phyloP scores from a whole-genome alignment of 2,329 filamentous ascomycete genomes.

The Akanthomyces muscarius region DNA sequence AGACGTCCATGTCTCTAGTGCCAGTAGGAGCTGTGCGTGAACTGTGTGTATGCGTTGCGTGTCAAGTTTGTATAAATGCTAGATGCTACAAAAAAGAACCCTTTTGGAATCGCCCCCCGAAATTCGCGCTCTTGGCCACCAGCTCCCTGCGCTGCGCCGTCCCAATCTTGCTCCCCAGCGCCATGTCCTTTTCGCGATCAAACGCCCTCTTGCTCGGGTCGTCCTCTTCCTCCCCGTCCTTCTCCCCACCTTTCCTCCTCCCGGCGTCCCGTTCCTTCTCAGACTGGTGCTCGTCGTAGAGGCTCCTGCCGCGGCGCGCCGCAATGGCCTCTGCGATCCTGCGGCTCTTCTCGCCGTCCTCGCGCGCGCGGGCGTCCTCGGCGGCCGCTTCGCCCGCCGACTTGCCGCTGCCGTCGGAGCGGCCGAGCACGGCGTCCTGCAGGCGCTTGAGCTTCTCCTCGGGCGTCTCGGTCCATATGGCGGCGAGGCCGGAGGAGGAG shows the following conservation, averaged over 20 bases:
- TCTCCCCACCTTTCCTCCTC: conserved; percentile 28
- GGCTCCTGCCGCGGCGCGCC: conserved; percentile 51
- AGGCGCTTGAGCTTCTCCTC: conserved; percentile 80
- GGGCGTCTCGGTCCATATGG: conserved; percentile 87
- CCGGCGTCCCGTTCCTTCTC: conserved; percentile 24
- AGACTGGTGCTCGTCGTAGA: conserved; percentile 56
- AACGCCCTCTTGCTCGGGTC: conserved; percentile 88
- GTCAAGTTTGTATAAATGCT: not conserved
- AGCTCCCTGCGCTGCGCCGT: conserved; percentile 72
- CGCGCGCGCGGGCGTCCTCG: conserved; percentile 42
- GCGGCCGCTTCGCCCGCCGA: conserved; percentile 36
- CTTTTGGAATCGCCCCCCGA: conserved; percentile 75
- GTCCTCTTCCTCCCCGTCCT: conserved; percentile 63
- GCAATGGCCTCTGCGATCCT: conserved; percentile 49
- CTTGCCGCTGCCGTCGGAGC: conserved; percentile 41
- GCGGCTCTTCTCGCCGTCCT: conserved; percentile 53
- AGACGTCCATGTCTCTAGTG: too few species aligned
- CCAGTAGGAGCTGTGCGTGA: too few species aligned
- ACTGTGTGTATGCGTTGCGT: too few species aligned
- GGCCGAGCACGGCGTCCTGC: conserved; percentile 77
- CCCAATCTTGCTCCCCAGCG: conserved; percentile 66
- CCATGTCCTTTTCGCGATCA: conserved; percentile 93
- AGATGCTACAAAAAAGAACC: conserved; percentile 56
- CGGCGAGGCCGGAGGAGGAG: conserved; percentile 45
- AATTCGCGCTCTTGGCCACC: conserved; percentile 73